These are phyloP conservation scores for Emergomyces pasteurianus DNA, from an alignment of 2,329 filamentous ascomycete species.

Conservation along the genomic window DNA sequence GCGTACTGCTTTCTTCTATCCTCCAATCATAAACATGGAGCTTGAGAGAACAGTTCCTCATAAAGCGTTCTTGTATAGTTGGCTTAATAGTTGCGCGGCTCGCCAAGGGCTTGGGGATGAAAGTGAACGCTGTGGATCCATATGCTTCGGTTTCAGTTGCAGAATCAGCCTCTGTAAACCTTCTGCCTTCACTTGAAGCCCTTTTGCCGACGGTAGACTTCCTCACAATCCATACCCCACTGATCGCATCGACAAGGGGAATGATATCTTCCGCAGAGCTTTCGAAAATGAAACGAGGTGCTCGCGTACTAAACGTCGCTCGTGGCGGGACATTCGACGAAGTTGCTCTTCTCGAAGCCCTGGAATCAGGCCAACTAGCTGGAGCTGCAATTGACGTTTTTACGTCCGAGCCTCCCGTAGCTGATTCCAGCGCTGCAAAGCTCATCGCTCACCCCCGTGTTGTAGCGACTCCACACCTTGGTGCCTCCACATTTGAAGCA, in stretches of 20 bases:
- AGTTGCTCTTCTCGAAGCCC: constrained; percentile 54
- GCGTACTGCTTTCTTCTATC: constrained; percentile 2
- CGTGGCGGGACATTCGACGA: constrained; percentile 73
- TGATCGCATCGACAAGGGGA: constrained; percentile 64
- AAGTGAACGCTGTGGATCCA: constrained; percentile 61
- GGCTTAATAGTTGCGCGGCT: constrained; percentile 71
- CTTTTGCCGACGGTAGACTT: constrained; percentile 61
- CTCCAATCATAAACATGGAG: background rate
- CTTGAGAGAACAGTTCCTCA: background rate
- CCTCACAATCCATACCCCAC: constrained; percentile 67
- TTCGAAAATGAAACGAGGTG: constrained; percentile 58
- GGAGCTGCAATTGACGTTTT: constrained; percentile 74
- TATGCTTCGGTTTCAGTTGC: constrained; percentile 66
- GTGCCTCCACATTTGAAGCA: constrained; percentile 68
- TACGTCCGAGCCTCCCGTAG: constrained; percentile 59
- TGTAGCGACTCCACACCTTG: constrained; percentile 67
- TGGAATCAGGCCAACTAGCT: constrained; percentile 59
- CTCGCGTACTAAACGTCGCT: constrained; percentile 66
- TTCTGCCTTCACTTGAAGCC: constrained; percentile 46
- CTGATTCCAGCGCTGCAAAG: constrained; percentile 47
- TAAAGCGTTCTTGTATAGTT: constrained; percentile 31
- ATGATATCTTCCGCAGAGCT: constrained; percentile 59
- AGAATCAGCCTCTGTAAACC: constrained; percentile 51
- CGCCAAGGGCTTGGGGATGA: constrained; percentile 66
- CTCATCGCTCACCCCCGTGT: constrained; percentile 60